These are phyloP conservation scores for Stephania yunnanensis DNA, from an alignment of 164 flowering plant genomes.

Conservation along the genomic window DNA sequence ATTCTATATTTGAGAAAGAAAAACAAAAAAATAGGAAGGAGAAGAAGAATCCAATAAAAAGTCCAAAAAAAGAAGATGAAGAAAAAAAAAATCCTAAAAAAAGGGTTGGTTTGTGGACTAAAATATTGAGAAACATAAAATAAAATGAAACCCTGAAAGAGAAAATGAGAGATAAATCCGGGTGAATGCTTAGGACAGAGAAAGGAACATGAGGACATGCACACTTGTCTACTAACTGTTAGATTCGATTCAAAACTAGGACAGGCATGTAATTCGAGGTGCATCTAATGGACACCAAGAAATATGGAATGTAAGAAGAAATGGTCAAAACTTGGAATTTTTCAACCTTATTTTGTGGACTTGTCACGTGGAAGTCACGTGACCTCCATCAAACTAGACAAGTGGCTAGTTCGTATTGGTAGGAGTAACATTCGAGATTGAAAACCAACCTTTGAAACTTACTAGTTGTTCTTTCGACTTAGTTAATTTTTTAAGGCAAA, in stretches of 20 bases:
- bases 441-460: too few species aligned
- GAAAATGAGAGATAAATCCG: neutral
- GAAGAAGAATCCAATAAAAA: neutral
- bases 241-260: too few species aligned
- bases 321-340: neutral
- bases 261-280: too few species aligned
- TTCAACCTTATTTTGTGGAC: neutral
- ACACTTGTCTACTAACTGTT: too few species aligned
- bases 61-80: neutral
- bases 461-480: too few species aligned
- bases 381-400: neutral
- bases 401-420: too few species aligned
- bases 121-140: neutral
- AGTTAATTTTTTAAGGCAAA: too few species aligned
- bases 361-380: neutral
- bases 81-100: neutral
- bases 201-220: too few species aligned
- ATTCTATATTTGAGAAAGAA: neutral
- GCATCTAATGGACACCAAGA: too few species aligned
- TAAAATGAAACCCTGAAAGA: neutral
- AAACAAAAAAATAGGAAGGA: conserved; percentile 7
- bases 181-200: neutral
- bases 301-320: neutral
- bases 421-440: too few species aligned
- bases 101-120: too few species aligned